These are phyloP conservation scores for Dryadomyces quercivorus DNA, from an alignment of 2,329 filamentous ascomycete genomes.

Conservation along the genomic window DNA sequence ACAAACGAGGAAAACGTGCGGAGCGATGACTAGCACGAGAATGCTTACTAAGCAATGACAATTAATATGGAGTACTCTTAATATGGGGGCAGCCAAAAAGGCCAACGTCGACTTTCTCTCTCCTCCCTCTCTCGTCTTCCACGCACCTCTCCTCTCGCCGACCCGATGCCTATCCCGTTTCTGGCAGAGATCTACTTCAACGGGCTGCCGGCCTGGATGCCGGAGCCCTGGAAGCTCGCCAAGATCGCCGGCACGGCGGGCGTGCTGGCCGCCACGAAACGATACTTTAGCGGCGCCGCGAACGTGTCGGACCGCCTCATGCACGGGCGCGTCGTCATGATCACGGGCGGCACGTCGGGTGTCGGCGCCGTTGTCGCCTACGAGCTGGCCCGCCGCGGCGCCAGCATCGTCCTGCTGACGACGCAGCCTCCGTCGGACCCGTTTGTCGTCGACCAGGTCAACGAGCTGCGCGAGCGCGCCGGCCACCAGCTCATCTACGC, in stretches of 20 bases:
- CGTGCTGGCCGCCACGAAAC: slow-evolving; percentile 43
- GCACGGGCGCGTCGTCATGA: slow-evolving; percentile 86
- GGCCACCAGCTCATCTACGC: slow-evolving; percentile 85
- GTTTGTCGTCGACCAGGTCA: slow-evolving; percentile 85
- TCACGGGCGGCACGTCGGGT: slow-evolving; percentile 90
- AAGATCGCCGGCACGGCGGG: slow-evolving; percentile 19
- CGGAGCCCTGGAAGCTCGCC: slow-evolving; percentile 28
- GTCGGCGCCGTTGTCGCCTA: slow-evolving; percentile 69
- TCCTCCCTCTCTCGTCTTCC: neutral
- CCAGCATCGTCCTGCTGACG: slow-evolving; percentile 83
- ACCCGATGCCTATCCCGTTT: slow-evolving; percentile 40
- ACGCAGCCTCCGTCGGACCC: slow-evolving; percentile 70
- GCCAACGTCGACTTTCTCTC: too few species aligned
- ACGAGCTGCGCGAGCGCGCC: slow-evolving; percentile 67
- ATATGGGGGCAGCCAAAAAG: too few species aligned
- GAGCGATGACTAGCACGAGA: too few species aligned
- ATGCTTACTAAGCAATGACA: too few species aligned
- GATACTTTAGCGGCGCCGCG: slow-evolving; percentile 61
- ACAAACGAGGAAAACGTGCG: too few species aligned
- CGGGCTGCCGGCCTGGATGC: slow-evolving; percentile 37
- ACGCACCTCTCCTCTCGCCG: neutral
- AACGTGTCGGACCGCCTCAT: slow-evolving; percentile 72
- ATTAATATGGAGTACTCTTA: too few species aligned
- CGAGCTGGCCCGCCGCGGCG: slow-evolving; percentile 67
- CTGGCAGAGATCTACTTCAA: slow-evolving; percentile 32